Base-by-base conservation (phyloP, 2,329 filamentous ascomycete genomes). In the Remersonia thermophila region DNA sequence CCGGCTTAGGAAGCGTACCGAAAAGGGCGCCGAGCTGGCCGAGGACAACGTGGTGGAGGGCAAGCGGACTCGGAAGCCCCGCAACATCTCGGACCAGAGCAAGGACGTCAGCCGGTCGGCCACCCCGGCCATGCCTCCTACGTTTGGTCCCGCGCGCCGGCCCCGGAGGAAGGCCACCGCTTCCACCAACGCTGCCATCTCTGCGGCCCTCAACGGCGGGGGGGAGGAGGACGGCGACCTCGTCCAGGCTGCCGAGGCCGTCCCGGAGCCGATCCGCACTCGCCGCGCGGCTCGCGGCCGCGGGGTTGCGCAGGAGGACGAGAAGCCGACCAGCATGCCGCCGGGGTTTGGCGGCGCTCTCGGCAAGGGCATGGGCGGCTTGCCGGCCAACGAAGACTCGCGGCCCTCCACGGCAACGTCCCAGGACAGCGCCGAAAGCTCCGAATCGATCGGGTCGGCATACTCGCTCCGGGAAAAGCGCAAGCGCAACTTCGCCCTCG, bases 381-480 rank as follows among this genome's bases (percentile, higher is more conserved):
- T 7, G 34, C 35, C 25, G 30, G 20, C 20, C 20, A 9, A 9
- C 5, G 20, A 41, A 13, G 65, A 69, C 16, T 63, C 64, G 6
- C 62, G 70, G 2, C 70, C 69, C 1, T 63, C 62, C 0, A 69
- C 69, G 0, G 63, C 71, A 2, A 68, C 66, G 0, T 74, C 71
- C 7, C 45, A 50, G 13, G 37, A 29, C 1, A 46, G 44, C 0
- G 35, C 38, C 4, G 44, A 46, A 1, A 70, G 66, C 6, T 65
- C 61, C 3, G 63, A 64, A 26, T 71, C 67, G 2, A 57, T 55
- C 3, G 65, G 66, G 35, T 71, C 69, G 0, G 62, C 57, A 4
- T 69, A 69, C 47, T 69, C 69, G 1, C 63, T 73, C 42, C 61
- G 70, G 3, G 67, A 69, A 18, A 73, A 72, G 51, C 61, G 67